Evolutionary conservation across 441 rosid genomes (phyloP).

Genomic region (Metrosideros polymorpha): DNA sequence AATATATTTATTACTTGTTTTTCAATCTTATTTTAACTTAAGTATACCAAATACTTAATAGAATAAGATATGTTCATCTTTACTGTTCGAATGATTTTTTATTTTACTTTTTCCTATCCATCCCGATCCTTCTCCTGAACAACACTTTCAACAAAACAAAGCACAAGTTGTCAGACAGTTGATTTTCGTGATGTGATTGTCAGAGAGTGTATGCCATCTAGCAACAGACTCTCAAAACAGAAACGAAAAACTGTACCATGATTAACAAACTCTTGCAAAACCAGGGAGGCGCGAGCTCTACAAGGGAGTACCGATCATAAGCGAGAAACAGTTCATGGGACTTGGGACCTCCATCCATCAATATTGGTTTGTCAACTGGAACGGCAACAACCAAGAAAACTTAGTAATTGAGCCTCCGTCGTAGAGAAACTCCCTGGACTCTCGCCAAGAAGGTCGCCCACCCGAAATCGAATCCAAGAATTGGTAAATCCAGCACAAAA

Average conservation of each 20-base stretch:
- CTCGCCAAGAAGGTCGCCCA: no score
- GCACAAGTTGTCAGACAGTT: not conserved
- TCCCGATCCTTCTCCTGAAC: no score
- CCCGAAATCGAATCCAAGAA: not conserved
- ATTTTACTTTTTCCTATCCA: no score
- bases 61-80: no score
- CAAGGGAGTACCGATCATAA: constrained; percentile 52
- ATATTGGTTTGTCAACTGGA: constrained; percentile 72
- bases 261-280: constrained; percentile 82
- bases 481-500: not conserved
- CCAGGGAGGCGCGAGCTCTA: constrained; percentile 65
- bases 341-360: constrained; percentile 79
- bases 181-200: not conserved
- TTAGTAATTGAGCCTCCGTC: no score
- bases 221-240: not conserved
- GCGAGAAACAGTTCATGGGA: constrained; percentile 56
- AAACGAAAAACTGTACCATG: constrained; percentile 34
- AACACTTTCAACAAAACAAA: constrained; percentile 40
- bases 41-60: no score
- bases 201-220: not conserved
- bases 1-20: no score
- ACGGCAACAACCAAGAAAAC: no score
- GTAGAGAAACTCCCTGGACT: no score
- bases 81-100: no score
- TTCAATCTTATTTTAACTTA: no score